Conservation (phyloP, 148 eudicot species). For the Rhododendron mucronatum region DNA sequence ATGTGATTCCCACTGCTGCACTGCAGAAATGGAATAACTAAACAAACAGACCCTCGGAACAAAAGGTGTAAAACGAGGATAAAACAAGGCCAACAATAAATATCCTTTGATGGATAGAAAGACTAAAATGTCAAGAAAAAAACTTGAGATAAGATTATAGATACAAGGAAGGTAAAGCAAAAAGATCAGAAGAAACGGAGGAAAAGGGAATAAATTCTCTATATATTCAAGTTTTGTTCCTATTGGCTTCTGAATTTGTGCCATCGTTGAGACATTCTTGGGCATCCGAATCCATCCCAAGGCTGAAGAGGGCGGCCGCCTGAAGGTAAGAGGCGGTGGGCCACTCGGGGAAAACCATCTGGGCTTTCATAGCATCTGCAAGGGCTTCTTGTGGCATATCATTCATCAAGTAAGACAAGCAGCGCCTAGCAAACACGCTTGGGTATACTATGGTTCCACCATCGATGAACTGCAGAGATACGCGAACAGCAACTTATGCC, state of each 20-base stretch:
- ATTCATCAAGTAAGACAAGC: slow-evolving; percentile 51
- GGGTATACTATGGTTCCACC: slow-evolving; percentile 66
- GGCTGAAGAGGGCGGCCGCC: slow-evolving; percentile 52
- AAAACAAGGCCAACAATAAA: not conserved
- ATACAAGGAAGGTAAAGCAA: not conserved
- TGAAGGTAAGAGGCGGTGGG: slow-evolving; percentile 55
- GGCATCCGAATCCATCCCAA: slow-evolving; percentile 61
- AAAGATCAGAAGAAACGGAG: not conserved
- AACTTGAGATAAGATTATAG: not conserved
- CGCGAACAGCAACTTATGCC: not conserved
- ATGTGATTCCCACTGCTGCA: not conserved
- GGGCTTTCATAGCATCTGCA: slow-evolving; percentile 65
- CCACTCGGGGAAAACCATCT: slow-evolving; percentile 52
- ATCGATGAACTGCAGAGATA: slow-evolving; percentile 40
- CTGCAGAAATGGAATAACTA: not conserved
- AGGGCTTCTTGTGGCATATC: slow-evolving; percentile 62
- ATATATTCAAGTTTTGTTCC: slow-evolving; percentile 32
- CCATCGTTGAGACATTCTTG: slow-evolving; percentile 57
- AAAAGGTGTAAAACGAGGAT: not conserved
- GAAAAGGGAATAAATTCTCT: slow-evolving; percentile 2
- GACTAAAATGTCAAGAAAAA: not conserved
- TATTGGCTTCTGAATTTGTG: slow-evolving; percentile 42
- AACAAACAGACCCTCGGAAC: not conserved
- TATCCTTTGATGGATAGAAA: slow-evolving; percentile 9
- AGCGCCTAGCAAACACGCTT: slow-evolving; percentile 51